Conservation (phyloP, 2,329 filamentous ascomycete species). For the Penicillium italicum region DNA sequence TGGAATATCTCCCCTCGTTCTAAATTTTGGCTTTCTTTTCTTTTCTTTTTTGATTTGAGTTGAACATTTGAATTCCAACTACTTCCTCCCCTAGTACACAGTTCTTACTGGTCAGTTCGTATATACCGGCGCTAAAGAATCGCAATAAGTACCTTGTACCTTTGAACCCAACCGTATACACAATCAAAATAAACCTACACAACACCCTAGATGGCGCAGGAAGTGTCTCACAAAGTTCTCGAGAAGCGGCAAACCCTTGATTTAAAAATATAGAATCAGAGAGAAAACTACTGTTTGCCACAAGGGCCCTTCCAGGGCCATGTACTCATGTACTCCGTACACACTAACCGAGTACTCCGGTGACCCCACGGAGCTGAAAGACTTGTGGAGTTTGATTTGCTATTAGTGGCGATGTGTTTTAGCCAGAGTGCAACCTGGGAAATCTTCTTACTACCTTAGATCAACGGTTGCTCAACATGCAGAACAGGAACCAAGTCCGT, state of each 20-base stretch:
- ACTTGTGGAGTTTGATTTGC: neutral
- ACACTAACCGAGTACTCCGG: neutral
- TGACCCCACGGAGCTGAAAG: neutral
- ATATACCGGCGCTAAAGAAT: neutral
- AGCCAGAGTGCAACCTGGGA: slow-evolving; percentile 2
- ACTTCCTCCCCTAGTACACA: neutral
- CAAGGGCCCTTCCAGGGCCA: neutral
- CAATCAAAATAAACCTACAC: slow-evolving; percentile 5
- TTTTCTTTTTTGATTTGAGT: neutral
- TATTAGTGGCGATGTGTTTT: slow-evolving; percentile 1
- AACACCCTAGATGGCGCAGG: neutral
- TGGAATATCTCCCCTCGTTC: neutral
- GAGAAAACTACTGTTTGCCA: neutral
- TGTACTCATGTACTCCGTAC: too few relatives aligned
- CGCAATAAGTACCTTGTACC: neutral
- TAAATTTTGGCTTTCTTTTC: neutral
- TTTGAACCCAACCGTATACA: neutral
- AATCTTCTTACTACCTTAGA: neutral
- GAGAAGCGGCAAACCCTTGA: neutral
- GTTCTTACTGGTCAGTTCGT: neutral
- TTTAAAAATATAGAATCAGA: neutral
- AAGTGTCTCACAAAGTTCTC: neutral
- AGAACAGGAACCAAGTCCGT: neutral
- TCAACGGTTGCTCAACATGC: slow-evolving; percentile 6
- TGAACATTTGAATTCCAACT: neutral